Base-by-base conservation (phyloP, 148 eudicot species). In the Rhododendron ovatum region DNA sequence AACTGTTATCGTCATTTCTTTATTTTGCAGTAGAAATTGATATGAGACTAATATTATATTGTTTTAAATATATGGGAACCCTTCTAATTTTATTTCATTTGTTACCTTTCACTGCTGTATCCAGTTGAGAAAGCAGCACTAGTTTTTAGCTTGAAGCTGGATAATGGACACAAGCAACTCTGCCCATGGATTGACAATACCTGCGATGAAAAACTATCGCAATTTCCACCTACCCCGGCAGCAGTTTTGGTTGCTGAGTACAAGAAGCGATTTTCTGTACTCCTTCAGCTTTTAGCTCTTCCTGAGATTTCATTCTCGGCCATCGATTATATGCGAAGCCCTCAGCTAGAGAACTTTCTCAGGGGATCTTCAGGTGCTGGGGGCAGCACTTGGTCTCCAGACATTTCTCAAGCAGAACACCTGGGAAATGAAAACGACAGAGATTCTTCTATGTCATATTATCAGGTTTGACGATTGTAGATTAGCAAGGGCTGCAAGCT, bases 141-240 rank as follows among this genome's bases (percentile, higher is more conserved):
- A 82, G 99, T 97, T 65, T 93, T 93, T 83, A 94, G 99, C 93
- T 88, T 97, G 86, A 95, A 97, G 94, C 91, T 97, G 89, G 95
- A 97, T 87, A 91, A 83, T 81, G 98, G 96, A 81, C 99, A 97
- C 88, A 97, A 95, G 91, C 90, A 87, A 81, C 92, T 91, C 82
- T 97, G 99, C 86, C 98, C 99, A 43, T 97, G 99, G 99, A 89
- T 89, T 80, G 93, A 97, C 90, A 95, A 94, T 91, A 86, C 92
- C 37, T 97, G 99, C 85, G 93, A 92, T 86, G 98, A 94, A 87
- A 90, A 81, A 55, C 92, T 97, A 85, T 95, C 95, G 20, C 89
- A 91, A 83, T 97, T 96, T 92, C 96, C 95, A 50, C 92, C 95
- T 79, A 84, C 84, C 85, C 88, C 93, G 69, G 85, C 93, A 74